Evolutionary conservation across 805 yeast species (phyloP), one percentile per base, ranked within the genome.

Genomic region (Schwanniomyces polymorphus): DNA sequence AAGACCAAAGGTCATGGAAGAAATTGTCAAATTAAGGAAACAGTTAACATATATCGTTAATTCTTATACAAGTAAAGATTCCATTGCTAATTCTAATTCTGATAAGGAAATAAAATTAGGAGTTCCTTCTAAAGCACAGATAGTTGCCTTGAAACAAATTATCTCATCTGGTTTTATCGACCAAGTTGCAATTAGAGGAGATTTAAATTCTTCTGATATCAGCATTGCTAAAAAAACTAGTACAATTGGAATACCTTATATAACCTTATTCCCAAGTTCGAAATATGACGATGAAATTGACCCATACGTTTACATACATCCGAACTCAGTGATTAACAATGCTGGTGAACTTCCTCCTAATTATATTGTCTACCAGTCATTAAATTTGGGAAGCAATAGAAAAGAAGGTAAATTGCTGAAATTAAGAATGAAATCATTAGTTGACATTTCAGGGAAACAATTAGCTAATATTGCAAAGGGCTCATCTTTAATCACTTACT

Each of bases 151-250:
- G 51, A 91, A 90, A 59, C 99, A 94, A 67, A 91, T 94, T 83
- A 75, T 92, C 3, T 81, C 97, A 5, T 85, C 97, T 0, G 99
- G 98, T 0, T 94, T 88, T 58, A 76, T 94, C 34, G 99, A 94
- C 64, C 96, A 88, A 60, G 79, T 92, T 18, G 96, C 96, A 1
- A 79, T 89, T 12, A 76, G 98, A 51, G 91, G 89, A 1, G 97
- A 91, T 59, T 55, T 82, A 27, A 67, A 83, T 6, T 82, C 88
- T 16, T 72, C 83, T 1, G 96, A 87, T 16, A 74, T 82, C 7
- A 72, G 67, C 41, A 65, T 85, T 3, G 71, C 85, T 1, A 86
- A 85, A 50, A 83, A 78, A 43, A 72, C 85, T 4, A 73, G 69
- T 37, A 75, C 85, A 34, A 78, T 74, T 45, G 79, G 74, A 47